phyloP scores from a whole-genome alignment of 2,329 filamentous ascomycete genomes.

The Fusarium multiceps region DNA sequence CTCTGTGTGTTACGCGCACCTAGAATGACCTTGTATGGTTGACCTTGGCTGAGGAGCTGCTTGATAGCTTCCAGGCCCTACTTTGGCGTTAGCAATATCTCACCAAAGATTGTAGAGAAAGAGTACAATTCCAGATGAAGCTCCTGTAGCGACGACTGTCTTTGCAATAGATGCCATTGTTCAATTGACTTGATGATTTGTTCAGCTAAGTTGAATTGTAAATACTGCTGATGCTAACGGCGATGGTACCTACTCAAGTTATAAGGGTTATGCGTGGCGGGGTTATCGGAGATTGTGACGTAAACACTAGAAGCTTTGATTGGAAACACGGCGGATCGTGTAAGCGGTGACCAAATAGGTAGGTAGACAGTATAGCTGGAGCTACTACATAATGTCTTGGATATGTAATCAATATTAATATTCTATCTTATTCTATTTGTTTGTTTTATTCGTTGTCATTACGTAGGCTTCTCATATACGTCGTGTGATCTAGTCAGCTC shows the following conservation, averaged over 20 bases:
- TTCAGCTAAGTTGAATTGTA: not conserved
- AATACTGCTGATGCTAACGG: not conserved
- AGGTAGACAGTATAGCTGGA: not conserved
- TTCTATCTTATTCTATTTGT: not conserved
- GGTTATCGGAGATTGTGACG: slow-evolving; percentile 42
- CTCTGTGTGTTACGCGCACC: slow-evolving; percentile 59
- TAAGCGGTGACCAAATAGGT: slow-evolving; percentile 9
- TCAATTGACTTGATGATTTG: not conserved
- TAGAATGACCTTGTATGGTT: slow-evolving; percentile 61
- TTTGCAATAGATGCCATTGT: slow-evolving; percentile 57
- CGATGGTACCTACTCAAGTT: not conserved
- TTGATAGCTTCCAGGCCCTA: slow-evolving; percentile 66
- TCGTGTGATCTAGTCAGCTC: not conserved
- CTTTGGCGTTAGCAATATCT: not conserved
- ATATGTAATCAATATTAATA: slow-evolving; percentile 22
- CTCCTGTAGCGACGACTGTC: slow-evolving; percentile 63
- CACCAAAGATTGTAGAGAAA: too few relatives aligned
- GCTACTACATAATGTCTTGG: not conserved
- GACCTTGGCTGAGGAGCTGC: slow-evolving; percentile 58
- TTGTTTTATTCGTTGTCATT: not conserved
- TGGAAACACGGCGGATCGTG: not conserved
- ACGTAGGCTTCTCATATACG: not conserved
- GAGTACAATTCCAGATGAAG: slow-evolving; percentile 61
- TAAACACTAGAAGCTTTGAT: slow-evolving; percentile 5
- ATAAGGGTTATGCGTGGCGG: slow-evolving; percentile 20